A percentile compares a stretch with the other conserved stretches of the same genome.
These are phyloP conservation scores for Fusarium newnesense DNA, from an alignment of 2,329 filamentous ascomycete genomes.

Conservation along the genomic window DNA sequence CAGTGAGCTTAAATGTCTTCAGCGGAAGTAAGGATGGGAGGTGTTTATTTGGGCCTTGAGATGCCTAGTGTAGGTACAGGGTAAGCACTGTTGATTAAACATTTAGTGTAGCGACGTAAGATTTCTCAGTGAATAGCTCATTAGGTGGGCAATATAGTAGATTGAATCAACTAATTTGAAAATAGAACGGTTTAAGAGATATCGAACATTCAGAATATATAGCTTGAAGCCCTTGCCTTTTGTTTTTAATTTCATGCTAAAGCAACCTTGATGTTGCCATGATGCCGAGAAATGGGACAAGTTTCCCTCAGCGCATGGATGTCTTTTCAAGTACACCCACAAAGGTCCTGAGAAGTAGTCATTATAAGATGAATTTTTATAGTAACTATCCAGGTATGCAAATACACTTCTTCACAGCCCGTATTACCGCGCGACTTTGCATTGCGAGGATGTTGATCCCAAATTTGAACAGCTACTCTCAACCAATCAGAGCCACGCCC, in stretches of 20 bases:
- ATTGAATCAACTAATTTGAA: accelerated
- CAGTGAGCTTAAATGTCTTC: accelerated
- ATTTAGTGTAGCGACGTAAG: accelerated
- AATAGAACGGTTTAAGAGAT: too few relatives aligned
- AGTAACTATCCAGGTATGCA: accelerated
- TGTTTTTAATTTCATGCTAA: background rate
- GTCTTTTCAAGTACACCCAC: background rate
- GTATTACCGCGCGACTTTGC: accelerated
- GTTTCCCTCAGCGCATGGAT: accelerated
- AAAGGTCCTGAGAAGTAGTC: background rate
- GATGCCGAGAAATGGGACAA: accelerated
- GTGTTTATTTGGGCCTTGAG: accelerated
- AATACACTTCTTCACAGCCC: accelerated
- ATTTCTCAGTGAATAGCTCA: background rate
- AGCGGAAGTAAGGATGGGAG: background rate
- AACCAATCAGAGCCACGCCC: slow-evolving; percentile 46
- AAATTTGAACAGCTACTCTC: accelerated
- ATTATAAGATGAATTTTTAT: background rate
- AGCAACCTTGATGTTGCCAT: accelerated
- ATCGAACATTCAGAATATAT: too few relatives aligned
- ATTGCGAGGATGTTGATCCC: accelerated
- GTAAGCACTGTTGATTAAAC: background rate
- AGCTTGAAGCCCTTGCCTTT: too few relatives aligned
- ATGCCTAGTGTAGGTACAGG: background rate
- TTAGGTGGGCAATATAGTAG: accelerated